Evolutionary conservation across 495 filamentous ascomycete genomes (phyloP).

Genomic region (Monascus purpureus): DNA sequence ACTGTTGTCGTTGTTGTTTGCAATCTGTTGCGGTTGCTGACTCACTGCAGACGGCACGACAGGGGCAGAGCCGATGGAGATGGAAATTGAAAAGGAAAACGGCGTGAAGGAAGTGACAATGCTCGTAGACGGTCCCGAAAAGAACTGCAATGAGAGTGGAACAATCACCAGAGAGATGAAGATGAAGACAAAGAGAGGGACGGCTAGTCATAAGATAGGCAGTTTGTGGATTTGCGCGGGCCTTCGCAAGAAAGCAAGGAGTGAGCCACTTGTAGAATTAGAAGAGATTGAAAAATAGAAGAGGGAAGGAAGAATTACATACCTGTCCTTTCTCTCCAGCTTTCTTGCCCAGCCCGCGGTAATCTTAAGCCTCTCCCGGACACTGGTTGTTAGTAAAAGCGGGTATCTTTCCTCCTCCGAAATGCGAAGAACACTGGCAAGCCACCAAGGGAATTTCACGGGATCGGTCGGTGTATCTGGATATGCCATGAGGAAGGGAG

Average conservation of each 20-base stretch:
- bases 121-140: conserved; percentile 13
- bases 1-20: no score
- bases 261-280: no score
- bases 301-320: conserved; percentile 27
- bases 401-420: conserved; percentile 66
- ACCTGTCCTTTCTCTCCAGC: conserved; percentile 61
- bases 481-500: conserved; percentile 56
- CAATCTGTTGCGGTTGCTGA: conserved; percentile 1
- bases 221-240: background rate
- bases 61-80: conserved; percentile 22
- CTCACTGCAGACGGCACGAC: conserved; percentile 3
- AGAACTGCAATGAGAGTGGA: conserved; percentile 7
- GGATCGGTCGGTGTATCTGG: conserved; percentile 64
- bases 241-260: no score
- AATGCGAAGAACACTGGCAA: conserved; percentile 68
- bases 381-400: conserved; percentile 54
- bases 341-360: conserved; percentile 60
- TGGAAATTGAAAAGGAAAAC: conserved; percentile 25
- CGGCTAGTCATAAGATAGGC: conserved; percentile 38
- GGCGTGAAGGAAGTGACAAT: conserved; percentile 20
- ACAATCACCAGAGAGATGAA: conserved; percentile 15
- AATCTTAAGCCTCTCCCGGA: conserved; percentile 69
- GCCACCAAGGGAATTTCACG: conserved; percentile 77
- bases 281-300: no score
- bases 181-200: conserved; percentile 29